Percentiles rank a stretch among this genome's conserved stretches.
Conservation (phyloP, 1,139 yeast species). For the Hansenula lynferdii region DNA sequence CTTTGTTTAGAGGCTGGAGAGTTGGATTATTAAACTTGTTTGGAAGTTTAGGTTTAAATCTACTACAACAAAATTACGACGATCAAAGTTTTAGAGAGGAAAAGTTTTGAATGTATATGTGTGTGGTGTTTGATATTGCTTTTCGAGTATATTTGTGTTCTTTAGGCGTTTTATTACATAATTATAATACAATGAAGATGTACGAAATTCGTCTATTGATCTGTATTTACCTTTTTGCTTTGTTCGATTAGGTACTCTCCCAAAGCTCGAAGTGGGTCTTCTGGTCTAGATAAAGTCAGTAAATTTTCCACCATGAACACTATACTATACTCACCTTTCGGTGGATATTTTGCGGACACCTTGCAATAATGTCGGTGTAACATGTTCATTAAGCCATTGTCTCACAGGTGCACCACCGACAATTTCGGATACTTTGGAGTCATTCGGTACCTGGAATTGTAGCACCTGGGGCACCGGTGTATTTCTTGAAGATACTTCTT, state of each 20-base stretch:
- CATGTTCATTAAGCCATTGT: constrained; percentile 66
- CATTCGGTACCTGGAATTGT: constrained; percentile 16
- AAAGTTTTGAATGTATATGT: constrained; percentile 23
- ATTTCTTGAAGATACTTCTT: constrained; percentile 4
- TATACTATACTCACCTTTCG: constrained; percentile 23
- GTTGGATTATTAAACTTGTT: constrained; percentile 73
- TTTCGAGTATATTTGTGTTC: no score
- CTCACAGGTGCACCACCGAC: constrained; percentile 84
- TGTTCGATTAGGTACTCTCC: constrained; percentile 65
- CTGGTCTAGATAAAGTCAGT: constrained; percentile 35
- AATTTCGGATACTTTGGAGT: constrained; percentile 36
- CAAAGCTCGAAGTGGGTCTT: constrained; percentile 61
- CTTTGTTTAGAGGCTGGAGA: constrained; percentile 88
- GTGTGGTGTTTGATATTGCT: no score
- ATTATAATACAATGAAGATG: no score
- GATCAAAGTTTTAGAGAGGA: constrained; percentile 36
- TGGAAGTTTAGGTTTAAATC: constrained; percentile 80
- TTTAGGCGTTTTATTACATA: no score
- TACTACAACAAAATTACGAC: constrained; percentile 47
- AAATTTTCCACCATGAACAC: no score
- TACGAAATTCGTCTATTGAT: no score
- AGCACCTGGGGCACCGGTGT: constrained; percentile 13
- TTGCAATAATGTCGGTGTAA: constrained; percentile 61
- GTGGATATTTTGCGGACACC: constrained; percentile 62
- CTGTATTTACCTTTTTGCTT: constrained; percentile 23